These are phyloP conservation scores for Carex littledalei DNA, from an alignment of 176 grass and related monocot species.

Conservation along the genomic window DNA sequence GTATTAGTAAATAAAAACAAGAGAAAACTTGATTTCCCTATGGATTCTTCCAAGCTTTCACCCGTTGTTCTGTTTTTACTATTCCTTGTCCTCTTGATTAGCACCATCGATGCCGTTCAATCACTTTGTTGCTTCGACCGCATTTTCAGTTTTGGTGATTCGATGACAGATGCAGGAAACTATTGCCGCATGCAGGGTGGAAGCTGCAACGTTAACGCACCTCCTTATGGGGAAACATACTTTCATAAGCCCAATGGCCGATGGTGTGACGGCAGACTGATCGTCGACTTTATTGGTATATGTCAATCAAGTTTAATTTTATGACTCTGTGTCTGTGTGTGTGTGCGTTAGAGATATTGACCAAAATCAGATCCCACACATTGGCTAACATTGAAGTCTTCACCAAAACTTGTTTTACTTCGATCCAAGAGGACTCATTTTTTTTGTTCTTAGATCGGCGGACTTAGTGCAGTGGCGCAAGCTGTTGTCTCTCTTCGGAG, in stretches of 20 bases:
- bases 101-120: not conserved
- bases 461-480: no score
- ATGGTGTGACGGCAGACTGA: not conserved
- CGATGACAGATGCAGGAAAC: not conserved
- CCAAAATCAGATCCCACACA: not conserved
- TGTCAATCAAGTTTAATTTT: not conserved
- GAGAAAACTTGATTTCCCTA: not conserved
- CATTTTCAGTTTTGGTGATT: slow-evolving; percentile 23
- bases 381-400: not conserved
- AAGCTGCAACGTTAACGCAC: not conserved
- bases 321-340: not conserved
- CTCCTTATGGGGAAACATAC: slow-evolving; percentile 21
- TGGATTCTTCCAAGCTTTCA: not conserved
- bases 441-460: no score
- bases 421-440: not conserved
- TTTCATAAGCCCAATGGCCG: slow-evolving; percentile 12
- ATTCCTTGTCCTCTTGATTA: not conserved
- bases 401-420: not conserved
- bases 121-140: slow-evolving; percentile 11
- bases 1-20: not conserved
- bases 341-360: no score
- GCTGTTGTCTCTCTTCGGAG: no score
- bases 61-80: not conserved
- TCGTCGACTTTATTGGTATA: slow-evolving; percentile 20
- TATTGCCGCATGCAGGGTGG: not conserved